phyloP scores from a whole-genome alignment of 2,329 filamentous ascomycete genomes.

The Ampelomyces quisqualis region DNA sequence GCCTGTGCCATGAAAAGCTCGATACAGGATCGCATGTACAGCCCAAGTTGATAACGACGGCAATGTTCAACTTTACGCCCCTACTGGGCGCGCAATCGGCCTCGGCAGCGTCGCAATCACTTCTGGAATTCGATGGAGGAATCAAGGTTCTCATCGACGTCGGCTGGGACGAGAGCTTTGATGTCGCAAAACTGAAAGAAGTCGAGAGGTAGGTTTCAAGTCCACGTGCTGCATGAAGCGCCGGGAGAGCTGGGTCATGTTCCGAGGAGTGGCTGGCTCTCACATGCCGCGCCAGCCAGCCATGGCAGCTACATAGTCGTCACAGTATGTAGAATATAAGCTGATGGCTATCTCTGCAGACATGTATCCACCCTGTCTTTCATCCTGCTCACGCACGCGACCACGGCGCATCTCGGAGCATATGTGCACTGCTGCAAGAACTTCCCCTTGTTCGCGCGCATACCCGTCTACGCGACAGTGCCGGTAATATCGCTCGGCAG shows the following conservation, averaged over 20 bases:
- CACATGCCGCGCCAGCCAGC: not conserved
- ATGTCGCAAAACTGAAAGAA: conserved; percentile 76
- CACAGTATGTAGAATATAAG: conserved; percentile 16
- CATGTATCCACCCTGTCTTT: conserved; percentile 89
- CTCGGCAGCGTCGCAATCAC: conserved; percentile 86
- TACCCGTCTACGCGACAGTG: conserved; percentile 91
- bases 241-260: conserved; percentile 8
- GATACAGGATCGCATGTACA: conserved; percentile 5
- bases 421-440: conserved; percentile 97
- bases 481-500: conserved; percentile 92
- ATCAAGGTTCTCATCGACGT: conserved; percentile 94
- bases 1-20: conserved; percentile 11
- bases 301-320: conserved; percentile 7
- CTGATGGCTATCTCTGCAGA: conserved; percentile 50
- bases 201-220: conserved; percentile 71
- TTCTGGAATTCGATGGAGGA: conserved; percentile 93
- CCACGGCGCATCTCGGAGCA: conserved; percentile 84
- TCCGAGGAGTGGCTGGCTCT: not conserved
- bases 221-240: not conserved
- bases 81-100: conserved; percentile 87
- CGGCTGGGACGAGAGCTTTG: conserved; percentile 93
- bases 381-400: conserved; percentile 92
- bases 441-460: conserved; percentile 84
- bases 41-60: conserved; percentile 3
- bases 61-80: conserved; percentile 95